Base-by-base conservation (phyloP, 805 yeast species). In the Yarrowia sp. region DNA sequence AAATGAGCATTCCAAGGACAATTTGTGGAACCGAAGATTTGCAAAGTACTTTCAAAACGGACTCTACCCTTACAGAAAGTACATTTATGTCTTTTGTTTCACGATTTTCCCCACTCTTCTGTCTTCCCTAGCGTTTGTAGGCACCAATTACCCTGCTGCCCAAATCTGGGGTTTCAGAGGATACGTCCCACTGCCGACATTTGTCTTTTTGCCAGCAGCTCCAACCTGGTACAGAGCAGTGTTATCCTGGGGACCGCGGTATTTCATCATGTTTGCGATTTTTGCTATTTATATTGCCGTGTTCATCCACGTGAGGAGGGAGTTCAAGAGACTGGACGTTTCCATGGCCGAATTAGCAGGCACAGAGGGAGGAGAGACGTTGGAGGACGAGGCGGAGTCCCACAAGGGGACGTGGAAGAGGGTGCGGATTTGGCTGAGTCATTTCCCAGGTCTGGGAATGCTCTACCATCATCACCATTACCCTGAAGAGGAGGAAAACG, bases 191-290 rank as follows among this genome's bases (percentile, higher is more conserved):
- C 85, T 70, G 85, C 88, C 50, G 85, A 74, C 88, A 71, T 90
- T 92, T 92, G 88, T 97, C 75, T 91, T 89, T 76, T 79, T 92
- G 69, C 92, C 97, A 0, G 85, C 86, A 52, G 71, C 79, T 1
- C 96, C 96, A 0, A 75, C 82, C 8, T 92, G 95, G 95, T 89
- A 87, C 75, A 81, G 91, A 69, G 75, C 89, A 48, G 92, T 82
- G 1, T 79, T 92, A 63, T 85, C 92, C 72, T 93, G 97, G 97
- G 87, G 87, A 1, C 92, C 96, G 12, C 82, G 97, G 63, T 92
- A 87, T 75, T 77, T 85, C 69, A 84, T 92, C 68, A 83, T 90
- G 70, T 75, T 89, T 10, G 74, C 83, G 35, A 90, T 93, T 71
- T 74, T 90, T 43, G 76, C 82, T 3, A 85, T 91, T 56, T 92